Base-by-base conservation (phyloP, 1,139 yeast genomes). In the Blastobotrys capitulatus region DNA sequence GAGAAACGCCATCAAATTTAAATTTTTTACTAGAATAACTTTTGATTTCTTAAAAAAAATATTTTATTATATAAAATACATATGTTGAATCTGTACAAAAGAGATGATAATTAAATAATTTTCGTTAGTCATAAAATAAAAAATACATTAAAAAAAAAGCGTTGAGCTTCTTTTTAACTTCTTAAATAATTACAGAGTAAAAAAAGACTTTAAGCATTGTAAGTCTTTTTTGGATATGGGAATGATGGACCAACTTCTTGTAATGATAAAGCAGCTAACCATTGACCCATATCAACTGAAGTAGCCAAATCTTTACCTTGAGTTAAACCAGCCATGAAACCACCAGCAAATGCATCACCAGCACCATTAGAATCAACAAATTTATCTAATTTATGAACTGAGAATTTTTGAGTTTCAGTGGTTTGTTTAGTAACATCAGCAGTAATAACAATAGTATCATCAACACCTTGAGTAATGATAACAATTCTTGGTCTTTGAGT, bases 311-410 rank as follows among this genome's bases (percentile, higher is more conserved):
- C 60, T 70, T 85, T 80, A 59, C 84, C 89, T 71, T 83, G 74
- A 50, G 87, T 95, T 59, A 90, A 73, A 54, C 90, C 94, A 54
- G 96, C 96, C 60, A 90, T 72, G 70, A 92, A 92, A 52, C 98
- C 99, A 65, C 96, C 95, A 53, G 97, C 98, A 67, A 92, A 92
- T 22, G 98, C 97, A 68, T 92, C 99, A 69, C 98, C 99, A 43
- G 98, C 98, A 75, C 98, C 98, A 73, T 92, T 92, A 66, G 97
- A 87, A 74, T 92, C 99, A 52, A 78, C 83, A 57, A 92, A 78
- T 70, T 84, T 75, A 47, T 76, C 72, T 64, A 92, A 77, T 55
- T 83, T 78, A 60, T 80, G 83, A 50, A 92, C 96, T 47, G 85
- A 76, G 75, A 70, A 81, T 61, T 74, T 73, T 58, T 77, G 69